phyloP scores from a whole-genome alignment of 2,329 filamentous ascomycete genomes.

The Diplodia scrobiculata region DNA sequence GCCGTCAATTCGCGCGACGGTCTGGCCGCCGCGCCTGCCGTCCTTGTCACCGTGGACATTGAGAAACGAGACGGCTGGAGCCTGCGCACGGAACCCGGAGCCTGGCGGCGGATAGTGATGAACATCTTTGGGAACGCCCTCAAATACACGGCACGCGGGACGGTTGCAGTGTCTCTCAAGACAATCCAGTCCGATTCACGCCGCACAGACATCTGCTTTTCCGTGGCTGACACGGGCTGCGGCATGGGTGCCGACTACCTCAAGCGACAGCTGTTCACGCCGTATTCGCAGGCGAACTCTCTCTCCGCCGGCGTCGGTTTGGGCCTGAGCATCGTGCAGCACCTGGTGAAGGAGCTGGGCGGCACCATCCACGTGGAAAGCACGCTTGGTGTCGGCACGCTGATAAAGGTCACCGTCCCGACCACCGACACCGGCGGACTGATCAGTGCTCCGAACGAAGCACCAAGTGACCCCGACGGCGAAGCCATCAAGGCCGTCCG shows the following conservation, averaged over 20 bases:
- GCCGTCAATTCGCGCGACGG: neutral
- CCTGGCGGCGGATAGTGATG: conserved; percentile 58
- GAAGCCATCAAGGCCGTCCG: neutral
- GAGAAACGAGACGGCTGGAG: conserved; percentile 52
- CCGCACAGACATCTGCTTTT: conserved; percentile 33
- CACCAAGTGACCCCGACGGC: too few relatives aligned
- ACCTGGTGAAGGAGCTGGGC: conserved; percentile 42
- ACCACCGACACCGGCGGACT: neutral
- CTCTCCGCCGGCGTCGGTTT: conserved; percentile 44
- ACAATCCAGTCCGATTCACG: neutral
- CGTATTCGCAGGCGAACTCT: conserved; percentile 46
- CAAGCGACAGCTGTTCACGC: conserved; percentile 42
- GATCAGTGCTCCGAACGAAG: too few relatives aligned
- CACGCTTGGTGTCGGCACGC: conserved; percentile 39
- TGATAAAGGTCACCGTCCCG: neutral
- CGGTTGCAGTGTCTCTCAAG: neutral
- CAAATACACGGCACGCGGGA: conserved; percentile 55
- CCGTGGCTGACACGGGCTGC: conserved; percentile 44
- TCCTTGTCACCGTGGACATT: conserved; percentile 56
- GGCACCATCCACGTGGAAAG: conserved; percentile 45
- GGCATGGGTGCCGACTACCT: conserved; percentile 46
- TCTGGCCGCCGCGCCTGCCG: neutral
- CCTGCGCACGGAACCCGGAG: conserved; percentile 59
- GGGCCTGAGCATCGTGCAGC: conserved; percentile 45
- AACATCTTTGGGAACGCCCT: conserved; percentile 64